Percentiles rank a stretch among this genome's conserved stretches.
Evolutionary conservation across 306 rosid species (phyloP).

Genomic region (Quercus gilva): DNA sequence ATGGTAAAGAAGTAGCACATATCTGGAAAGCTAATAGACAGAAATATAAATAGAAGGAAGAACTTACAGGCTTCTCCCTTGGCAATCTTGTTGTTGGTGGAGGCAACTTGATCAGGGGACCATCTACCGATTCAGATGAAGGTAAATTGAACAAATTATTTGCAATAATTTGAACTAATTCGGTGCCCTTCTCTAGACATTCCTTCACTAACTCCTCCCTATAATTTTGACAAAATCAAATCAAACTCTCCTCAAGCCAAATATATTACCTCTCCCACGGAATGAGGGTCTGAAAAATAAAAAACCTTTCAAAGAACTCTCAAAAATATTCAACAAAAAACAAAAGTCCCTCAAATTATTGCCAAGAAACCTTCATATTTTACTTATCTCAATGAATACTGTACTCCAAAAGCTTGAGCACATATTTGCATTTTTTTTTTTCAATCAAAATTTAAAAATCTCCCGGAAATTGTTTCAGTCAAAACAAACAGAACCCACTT

Average conservation of each 20-base stretch:
- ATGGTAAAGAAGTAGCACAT: background rate
- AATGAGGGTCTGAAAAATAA: background rate
- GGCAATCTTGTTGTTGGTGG: constrained; percentile 68
- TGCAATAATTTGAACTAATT: constrained; percentile 75
- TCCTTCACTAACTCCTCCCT: constrained; percentile 67
- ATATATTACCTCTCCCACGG: background rate
- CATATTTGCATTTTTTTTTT: background rate
- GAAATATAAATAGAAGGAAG: background rate
- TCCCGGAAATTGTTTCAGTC: background rate
- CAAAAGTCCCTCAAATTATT: background rate
- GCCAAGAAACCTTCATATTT: background rate
- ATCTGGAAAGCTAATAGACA: background rate
- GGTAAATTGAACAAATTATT: constrained; percentile 64
- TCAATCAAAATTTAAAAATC: background rate
- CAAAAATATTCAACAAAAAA: background rate
- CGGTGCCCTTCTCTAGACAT: constrained; percentile 65
- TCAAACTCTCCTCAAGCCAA: background rate
- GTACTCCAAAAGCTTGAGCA: background rate
- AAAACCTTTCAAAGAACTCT: background rate
- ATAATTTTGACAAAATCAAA: background rate
- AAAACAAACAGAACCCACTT: background rate
- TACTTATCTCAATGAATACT: background rate
- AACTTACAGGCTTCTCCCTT: constrained; percentile 75
- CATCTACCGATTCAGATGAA: constrained; percentile 69
- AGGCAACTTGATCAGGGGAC: constrained; percentile 81